A percentile compares a stretch with the other conserved stretches of the same genome.
These are phyloP conservation scores for Caryocar brasiliense DNA, from an alignment of 441 rosid species.

Conservation along the genomic window DNA sequence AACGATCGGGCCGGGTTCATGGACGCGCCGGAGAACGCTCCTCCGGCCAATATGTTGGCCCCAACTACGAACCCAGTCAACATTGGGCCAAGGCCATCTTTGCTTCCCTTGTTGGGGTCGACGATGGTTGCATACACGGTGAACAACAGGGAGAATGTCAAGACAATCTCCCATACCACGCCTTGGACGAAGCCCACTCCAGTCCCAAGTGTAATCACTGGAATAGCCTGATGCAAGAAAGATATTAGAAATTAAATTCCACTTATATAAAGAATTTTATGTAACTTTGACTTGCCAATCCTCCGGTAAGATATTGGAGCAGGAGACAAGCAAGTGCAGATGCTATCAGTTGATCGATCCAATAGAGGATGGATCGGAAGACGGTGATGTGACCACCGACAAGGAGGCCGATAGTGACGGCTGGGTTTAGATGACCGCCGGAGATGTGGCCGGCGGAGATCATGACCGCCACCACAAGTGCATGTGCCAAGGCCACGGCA, in stretches of 20 bases:
- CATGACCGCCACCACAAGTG: slow-evolving; percentile 73
- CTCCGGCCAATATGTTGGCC: slow-evolving; percentile 75
- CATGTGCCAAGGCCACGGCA: slow-evolving; percentile 68
- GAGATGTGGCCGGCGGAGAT: slow-evolving; percentile 77
- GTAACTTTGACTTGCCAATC: slow-evolving; percentile 43
- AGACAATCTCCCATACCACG: slow-evolving; percentile 60
- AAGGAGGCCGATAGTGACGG: slow-evolving; percentile 72
- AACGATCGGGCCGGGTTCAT: slow-evolving; percentile 93
- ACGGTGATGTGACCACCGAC: slow-evolving; percentile 71
- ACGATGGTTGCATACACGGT: slow-evolving; percentile 82
- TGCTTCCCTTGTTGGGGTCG: slow-evolving; percentile 67
- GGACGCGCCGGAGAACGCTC: slow-evolving; percentile 75
- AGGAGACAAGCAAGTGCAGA: slow-evolving; percentile 68
- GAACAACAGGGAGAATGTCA: slow-evolving; percentile 69
- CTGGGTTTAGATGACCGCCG: slow-evolving; percentile 92
- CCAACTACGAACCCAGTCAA: slow-evolving; percentile 75
- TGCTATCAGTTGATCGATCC: slow-evolving; percentile 66
- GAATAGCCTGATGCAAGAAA: slow-evolving; percentile 31
- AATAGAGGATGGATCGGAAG: slow-evolving; percentile 58
- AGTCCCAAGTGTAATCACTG: slow-evolving; percentile 53
- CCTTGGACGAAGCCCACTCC: slow-evolving; percentile 62
- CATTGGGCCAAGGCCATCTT: slow-evolving; percentile 62
- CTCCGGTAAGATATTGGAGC: slow-evolving; percentile 71
- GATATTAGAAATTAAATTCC: no score
- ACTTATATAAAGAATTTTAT: no score